Conservation (phyloP, 305 asterid species). For the Fraxinus greggii region DNA sequence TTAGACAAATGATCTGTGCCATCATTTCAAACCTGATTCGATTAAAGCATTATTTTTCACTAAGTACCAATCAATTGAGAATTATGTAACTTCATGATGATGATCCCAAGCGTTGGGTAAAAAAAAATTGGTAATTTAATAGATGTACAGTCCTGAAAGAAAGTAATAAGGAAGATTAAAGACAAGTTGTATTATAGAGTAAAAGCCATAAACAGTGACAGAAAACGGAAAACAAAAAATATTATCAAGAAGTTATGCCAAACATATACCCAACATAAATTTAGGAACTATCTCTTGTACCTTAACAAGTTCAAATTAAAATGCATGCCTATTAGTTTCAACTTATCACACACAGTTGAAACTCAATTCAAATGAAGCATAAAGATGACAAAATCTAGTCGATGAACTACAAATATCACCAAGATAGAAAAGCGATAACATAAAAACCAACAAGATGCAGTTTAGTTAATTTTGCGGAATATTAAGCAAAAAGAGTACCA, state of each 20-base stretch:
- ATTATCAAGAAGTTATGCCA: not conserved
- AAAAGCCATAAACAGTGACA: not conserved
- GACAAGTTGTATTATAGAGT: not conserved
- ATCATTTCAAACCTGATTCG: not conserved
- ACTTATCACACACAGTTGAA: not conserved
- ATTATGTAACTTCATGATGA: not conserved
- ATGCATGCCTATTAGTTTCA: not conserved
- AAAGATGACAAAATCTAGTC: not conserved
- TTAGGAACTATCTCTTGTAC: not conserved
- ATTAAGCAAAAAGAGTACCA: not conserved
- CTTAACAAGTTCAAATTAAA: not conserved
- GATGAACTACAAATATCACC: not conserved
- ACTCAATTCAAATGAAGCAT: not conserved
- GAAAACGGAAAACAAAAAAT: not conserved
- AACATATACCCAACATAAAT: not conserved
- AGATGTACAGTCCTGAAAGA: not conserved
- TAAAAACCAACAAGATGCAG: not conserved
- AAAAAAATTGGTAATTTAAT: not conserved
- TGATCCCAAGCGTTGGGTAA: not conserved
- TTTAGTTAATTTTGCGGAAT: not conserved
- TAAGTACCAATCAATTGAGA: not conserved
- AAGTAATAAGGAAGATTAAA: not conserved
- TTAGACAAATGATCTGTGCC: not conserved
- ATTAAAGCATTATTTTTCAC: not conserved
- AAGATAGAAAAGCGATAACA: not conserved